These are phyloP conservation scores for Epichloe festucae DNA, from an alignment of 2,329 filamentous ascomycete species.

Conservation along the genomic window DNA sequence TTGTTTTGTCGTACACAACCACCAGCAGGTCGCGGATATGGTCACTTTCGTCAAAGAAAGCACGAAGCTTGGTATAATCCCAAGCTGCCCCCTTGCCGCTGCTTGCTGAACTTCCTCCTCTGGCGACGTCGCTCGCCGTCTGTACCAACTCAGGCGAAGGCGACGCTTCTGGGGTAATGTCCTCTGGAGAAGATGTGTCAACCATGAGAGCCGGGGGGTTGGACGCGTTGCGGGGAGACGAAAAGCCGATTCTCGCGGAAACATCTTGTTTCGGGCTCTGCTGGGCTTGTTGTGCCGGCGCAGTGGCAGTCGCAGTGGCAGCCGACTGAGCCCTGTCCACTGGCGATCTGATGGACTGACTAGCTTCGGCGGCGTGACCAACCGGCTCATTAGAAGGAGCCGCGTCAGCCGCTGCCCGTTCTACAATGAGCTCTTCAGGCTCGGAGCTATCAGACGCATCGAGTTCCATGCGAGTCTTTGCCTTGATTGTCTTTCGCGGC, in stretches of 20 bases:
- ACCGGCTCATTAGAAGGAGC: not conserved
- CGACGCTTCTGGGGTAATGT: conserved; percentile 49
- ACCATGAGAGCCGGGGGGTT: conserved; percentile 56
- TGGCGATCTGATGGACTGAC: not conserved
- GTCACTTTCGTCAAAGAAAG: conserved; percentile 80
- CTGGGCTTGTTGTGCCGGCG: conserved; percentile 9
- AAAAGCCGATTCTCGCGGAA: not conserved
- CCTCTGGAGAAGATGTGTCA: conserved; percentile 60
- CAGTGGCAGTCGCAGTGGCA: conserved; percentile 4
- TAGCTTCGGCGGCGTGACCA: not conserved
- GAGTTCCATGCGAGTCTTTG: conserved; percentile 50
- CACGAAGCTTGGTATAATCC: conserved; percentile 75
- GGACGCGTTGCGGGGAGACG: conserved; percentile 22
- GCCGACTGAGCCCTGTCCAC: conserved; percentile 6
- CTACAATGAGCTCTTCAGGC: conserved; percentile 25
- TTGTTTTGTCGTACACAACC: conserved; percentile 85
- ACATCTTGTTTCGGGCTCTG: conserved; percentile 12
- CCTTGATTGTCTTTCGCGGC: conserved; percentile 34
- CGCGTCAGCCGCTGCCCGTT: conserved; percentile 10
- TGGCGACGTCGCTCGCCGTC: conserved; percentile 25
- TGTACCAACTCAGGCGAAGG: conserved; percentile 50
- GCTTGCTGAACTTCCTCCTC: conserved; percentile 24
- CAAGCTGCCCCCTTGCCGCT: conserved; percentile 42
- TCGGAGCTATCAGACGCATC: conserved; percentile 57
- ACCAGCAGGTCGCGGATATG: conserved; percentile 83